phyloP scores from a whole-genome alignment of 225 moss, liverwort and hornwort species.

The Polytrichum commune region DNA sequence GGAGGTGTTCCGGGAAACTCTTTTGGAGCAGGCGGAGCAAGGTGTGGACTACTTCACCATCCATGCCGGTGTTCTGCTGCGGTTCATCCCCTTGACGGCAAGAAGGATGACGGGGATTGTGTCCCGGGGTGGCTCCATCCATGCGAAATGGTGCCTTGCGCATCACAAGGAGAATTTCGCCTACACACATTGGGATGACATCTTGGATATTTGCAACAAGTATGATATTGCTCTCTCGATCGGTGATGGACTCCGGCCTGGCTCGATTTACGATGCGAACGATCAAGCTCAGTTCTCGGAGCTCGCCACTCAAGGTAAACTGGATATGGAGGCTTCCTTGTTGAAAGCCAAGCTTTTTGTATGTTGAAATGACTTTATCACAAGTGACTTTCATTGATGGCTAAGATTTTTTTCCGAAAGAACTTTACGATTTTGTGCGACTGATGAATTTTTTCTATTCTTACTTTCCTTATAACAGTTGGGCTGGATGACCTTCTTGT shows the following conservation, averaged over 20 bases:
- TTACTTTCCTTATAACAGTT: no score
- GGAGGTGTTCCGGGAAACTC: constrained; percentile 85
- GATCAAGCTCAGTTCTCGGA: constrained; percentile 93
- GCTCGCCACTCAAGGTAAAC: constrained; percentile 79
- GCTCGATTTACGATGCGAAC: constrained; percentile 89
- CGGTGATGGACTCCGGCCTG: constrained; percentile 85
- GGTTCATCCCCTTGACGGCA: constrained; percentile 90
- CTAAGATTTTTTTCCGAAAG: no score
- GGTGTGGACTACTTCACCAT: constrained; percentile 99
- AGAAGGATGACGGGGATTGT: constrained; percentile 91
- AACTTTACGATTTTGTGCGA: no score
- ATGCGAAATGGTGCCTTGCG: constrained; percentile 96
- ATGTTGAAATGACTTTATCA: not conserved
- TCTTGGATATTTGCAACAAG: constrained; percentile 85
- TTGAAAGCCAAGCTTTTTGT: not conserved
- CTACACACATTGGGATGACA: constrained; percentile 90
- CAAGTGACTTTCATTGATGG: no score
- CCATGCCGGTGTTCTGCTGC: constrained; percentile 81
- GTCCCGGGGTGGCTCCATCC: constrained; percentile 90
- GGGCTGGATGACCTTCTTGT: no score
- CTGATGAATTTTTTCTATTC: no score
- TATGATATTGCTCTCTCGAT: constrained; percentile 91
- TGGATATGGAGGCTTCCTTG: no score
- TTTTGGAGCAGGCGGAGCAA: constrained; percentile 93
- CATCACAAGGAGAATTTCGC: constrained; percentile 95